Percentiles rank a stretch among this genome's conserved stretches.
These are phyloP conservation scores for Knoxia roxburghii DNA, from an alignment of 257 asterid genomes.

Conservation along the genomic window DNA sequence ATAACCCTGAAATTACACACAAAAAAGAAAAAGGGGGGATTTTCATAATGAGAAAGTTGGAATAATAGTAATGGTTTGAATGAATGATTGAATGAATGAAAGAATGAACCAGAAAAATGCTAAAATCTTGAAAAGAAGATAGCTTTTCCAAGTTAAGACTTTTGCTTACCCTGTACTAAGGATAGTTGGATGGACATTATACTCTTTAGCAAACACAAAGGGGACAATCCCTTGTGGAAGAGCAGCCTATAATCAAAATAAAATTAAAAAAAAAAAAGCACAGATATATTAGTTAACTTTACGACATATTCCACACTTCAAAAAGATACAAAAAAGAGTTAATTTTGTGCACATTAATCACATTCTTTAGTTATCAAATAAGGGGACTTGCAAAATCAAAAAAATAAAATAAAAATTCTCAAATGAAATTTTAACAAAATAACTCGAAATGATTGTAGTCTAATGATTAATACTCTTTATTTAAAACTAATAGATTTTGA, in stretches of 20 bases:
- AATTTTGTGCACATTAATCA: neutral
- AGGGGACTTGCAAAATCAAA: too few species aligned
- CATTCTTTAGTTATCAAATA: neutral
- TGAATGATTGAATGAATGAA: too few species aligned
- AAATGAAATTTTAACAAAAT: too few species aligned
- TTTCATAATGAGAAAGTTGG: neutral
- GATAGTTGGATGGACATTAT: slow-evolving; percentile 89
- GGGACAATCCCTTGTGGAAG: slow-evolving; percentile 99
- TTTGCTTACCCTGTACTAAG: slow-evolving; percentile 90
- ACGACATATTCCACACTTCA: slow-evolving; percentile 8
- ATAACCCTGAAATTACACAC: slow-evolving; percentile 33
- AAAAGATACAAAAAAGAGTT: neutral
- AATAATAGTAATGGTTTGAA: neutral
- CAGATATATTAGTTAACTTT: slow-evolving; percentile 10
- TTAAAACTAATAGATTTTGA: too few species aligned
- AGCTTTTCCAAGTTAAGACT: too few species aligned
- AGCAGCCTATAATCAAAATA: slow-evolving; percentile 59
- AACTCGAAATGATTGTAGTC: too few species aligned
- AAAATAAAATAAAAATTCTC: too few species aligned
- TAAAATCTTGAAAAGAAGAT: too few species aligned
- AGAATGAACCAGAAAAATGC: too few species aligned
- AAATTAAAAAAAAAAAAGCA: neutral
- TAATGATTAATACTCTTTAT: too few species aligned
- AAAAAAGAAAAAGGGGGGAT: neutral
- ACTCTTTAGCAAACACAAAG: slow-evolving; percentile 91